Evolutionary conservation across 179 eudicot species (phyloP).

Genomic region (Actinidia chinensis): DNA sequence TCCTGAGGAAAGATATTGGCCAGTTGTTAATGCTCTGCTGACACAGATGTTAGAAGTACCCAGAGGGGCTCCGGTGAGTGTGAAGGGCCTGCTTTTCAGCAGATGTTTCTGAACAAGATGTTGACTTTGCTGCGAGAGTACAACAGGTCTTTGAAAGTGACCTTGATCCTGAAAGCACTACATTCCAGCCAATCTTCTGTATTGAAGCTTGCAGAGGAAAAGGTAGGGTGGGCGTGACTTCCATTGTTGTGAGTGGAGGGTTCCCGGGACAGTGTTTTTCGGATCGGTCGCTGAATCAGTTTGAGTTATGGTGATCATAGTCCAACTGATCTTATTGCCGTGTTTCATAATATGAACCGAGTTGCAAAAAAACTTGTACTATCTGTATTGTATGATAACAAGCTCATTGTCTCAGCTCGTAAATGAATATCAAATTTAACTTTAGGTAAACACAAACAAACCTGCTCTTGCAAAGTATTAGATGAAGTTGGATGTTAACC

Average conservation of each 20-base stretch:
- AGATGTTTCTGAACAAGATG: constrained; percentile 99
- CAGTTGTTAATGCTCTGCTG: too few relatives aligned
- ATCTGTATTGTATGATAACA: neutral
- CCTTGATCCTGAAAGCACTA: constrained; percentile 91
- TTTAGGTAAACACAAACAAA: neutral
- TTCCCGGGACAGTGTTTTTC: constrained; percentile 89
- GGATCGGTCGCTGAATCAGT: constrained; percentile 61
- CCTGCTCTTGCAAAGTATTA: neutral
- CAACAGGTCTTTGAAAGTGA: constrained; percentile 95
- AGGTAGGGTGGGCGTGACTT: constrained; percentile 95
- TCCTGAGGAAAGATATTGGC: too few relatives aligned
- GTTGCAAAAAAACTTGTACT: neutral
- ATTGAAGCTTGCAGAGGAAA: constrained; percentile 95
- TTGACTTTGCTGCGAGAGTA: constrained; percentile 92
- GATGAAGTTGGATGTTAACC: neutral
- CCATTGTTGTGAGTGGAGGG: constrained; percentile 95
- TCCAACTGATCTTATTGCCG: neutral
- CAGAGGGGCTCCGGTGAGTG: too few relatives aligned
- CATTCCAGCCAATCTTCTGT: constrained; percentile 92
- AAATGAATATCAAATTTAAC: neutral
- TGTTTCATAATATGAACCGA: neutral
- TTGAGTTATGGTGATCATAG: neutral
- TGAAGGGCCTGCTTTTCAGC: constrained; percentile 98
- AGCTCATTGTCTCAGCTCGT: too few relatives aligned
- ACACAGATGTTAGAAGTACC: too few relatives aligned